Evolutionary conservation across 768 basidiomycete species (phyloP), one percentile per base, ranked within the genome.

Genomic region (Chalciporus piperatus): DNA sequence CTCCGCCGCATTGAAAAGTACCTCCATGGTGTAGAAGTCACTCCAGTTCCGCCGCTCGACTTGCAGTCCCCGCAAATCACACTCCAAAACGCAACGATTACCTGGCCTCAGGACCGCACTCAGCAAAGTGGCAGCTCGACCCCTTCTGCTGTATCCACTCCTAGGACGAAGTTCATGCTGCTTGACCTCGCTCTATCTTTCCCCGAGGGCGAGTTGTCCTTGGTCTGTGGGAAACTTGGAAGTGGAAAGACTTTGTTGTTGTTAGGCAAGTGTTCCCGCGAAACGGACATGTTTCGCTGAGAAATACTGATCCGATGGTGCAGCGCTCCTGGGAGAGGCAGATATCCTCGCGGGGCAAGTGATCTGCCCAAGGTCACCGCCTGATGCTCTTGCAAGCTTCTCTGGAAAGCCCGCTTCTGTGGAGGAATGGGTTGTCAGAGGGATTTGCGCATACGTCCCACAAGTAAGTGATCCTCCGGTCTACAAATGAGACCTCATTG

Each of bases 1-100:
- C 74, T 94, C 45, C 84, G 88, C 16, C 89, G 94, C 45, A 94
- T 97, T 53, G 92, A 95, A 65, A 93, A 90, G 60, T 97, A 95
- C 67, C 79, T 97, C 22, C 72, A 81, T 43, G 77, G 80, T 9
- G 78, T 80, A 1, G 94, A 98, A 69, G 83, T 97, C 14, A 65
- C 76, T 1, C 67, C 76, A 1, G 83, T 89, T 11, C 77, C 75
- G 4, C 83, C 84, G 3, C 67, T 89, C 8, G 67, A 74, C 19
- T 66, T 77, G 25, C 80, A 85, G 56, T 75, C 77, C n/a, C 73
- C 77, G 45, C 78, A 72, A 3, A 84, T 95, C 47, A 77, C 84
- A 1, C 80, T 95, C 58, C 87, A 87, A 63, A 88, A 87, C 10
- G 92, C 91, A 35, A 96, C 91, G 1, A 76, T 92, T 43, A 91